Conservation (phyloP, 495 filamentous ascomycete species). For the Neurospora sp. region DNA sequence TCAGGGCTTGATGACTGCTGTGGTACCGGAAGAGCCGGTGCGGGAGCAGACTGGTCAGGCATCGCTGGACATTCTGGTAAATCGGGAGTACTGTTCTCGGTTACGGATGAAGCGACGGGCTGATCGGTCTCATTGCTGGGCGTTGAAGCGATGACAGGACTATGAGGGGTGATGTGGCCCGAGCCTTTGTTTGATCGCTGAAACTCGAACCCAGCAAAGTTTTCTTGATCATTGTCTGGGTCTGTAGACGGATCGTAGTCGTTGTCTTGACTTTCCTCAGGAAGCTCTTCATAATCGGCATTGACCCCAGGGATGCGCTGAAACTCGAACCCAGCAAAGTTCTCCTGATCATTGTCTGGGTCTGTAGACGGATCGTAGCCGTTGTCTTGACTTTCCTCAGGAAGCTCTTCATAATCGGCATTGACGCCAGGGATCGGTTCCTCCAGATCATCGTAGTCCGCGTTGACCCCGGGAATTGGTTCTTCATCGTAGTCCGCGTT, state of each 20-base stretch:
- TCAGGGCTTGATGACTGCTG: not conserved
- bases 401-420: constrained; percentile 46
- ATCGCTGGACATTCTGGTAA: not conserved
- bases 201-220: constrained; percentile 43
- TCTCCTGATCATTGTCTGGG: constrained; percentile 41
- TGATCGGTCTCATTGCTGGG: constrained; percentile 43
- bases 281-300: constrained; percentile 46
- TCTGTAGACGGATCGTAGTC: constrained; percentile 19
- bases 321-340: constrained; percentile 43
- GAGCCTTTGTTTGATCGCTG: constrained; percentile 41
- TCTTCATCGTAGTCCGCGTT: constrained; percentile 18
- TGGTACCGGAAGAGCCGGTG: not conserved
- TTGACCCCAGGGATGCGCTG: constrained; percentile 52
- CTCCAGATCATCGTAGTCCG: constrained; percentile 60
- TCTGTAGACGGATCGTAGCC: constrained; percentile 19
- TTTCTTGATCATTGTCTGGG: constrained; percentile 41
- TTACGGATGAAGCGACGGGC: constrained; percentile 39
- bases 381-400: not conserved
- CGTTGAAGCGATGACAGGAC: constrained; percentile 35
- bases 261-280: not conserved
- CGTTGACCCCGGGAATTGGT: not conserved
- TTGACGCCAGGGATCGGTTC: constrained; percentile 70
- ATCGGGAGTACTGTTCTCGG: constrained; percentile 27
- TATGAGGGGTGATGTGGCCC: constrained; percentile 33
- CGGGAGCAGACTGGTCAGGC: not conserved